Conservation (phyloP, 345 rosid genomes). For the Moricandia arvensis region DNA sequence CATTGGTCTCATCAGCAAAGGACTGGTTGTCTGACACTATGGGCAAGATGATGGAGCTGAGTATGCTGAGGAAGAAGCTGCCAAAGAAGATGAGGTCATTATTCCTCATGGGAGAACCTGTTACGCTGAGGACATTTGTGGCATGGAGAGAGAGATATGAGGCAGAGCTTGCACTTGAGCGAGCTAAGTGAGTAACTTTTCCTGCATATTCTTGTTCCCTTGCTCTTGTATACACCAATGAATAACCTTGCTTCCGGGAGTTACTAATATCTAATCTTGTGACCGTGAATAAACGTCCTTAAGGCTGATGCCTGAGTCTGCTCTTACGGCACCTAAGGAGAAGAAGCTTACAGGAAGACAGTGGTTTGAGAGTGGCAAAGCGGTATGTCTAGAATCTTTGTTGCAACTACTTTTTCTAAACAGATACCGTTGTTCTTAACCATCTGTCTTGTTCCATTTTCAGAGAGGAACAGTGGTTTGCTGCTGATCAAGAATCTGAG, state of each 20-base stretch:
- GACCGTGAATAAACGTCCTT: conserved; percentile 21
- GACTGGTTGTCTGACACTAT: no score
- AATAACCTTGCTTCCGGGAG: background rate
- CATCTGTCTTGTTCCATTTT: conserved; percentile 1
- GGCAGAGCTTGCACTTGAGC: conserved; percentile 94
- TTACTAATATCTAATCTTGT: conserved; percentile 1
- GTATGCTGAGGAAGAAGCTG: no score
- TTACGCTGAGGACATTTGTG: conserved; percentile 80
- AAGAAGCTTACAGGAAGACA: conserved; percentile 88
- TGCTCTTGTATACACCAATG: background rate
- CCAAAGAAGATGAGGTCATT: no score
- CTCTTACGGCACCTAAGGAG: conserved; percentile 67
- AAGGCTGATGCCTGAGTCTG: conserved; percentile 93
- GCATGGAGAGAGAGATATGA: conserved; percentile 96
- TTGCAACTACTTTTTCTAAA: background rate
- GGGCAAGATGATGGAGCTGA: no score
- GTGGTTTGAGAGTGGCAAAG: conserved; percentile 93
- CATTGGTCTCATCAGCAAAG: no score
- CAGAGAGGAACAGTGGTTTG: conserved; percentile 73
- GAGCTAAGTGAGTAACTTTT: conserved; percentile 77
- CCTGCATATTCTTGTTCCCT: background rate
- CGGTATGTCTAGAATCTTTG: conserved; percentile 40
- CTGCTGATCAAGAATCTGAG: conserved; percentile 53
- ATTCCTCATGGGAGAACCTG: conserved; percentile 91
- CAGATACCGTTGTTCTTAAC: no score